Conservation (phyloP, 768 basidiomycete genomes). For the Suillus sp. region DNA sequence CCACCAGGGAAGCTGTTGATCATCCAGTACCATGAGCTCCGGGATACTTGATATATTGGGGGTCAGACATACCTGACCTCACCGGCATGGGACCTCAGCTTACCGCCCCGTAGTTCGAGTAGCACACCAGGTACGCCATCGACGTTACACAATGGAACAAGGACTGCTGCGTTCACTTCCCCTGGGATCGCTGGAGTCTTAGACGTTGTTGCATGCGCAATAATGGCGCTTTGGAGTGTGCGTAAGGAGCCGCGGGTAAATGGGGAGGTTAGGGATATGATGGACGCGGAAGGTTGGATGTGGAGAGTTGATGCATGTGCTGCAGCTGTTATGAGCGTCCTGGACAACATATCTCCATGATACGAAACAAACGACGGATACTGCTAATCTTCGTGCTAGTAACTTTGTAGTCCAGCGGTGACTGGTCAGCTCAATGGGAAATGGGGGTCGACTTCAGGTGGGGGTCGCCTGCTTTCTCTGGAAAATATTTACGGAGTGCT, state of each 20-base stretch:
- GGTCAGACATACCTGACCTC: conserved; percentile 67
- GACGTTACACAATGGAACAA: conserved; percentile 81
- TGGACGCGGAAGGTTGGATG: conserved; percentile 10
- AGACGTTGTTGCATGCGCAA: neutral
- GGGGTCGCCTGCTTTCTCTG: no score
- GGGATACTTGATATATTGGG: neutral
- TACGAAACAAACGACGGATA: neutral
- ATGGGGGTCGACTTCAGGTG: no score
- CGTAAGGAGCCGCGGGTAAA: conserved; percentile 39
- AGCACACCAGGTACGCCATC: conserved; percentile 64
- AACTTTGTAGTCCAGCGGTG: neutral
- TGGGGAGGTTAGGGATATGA: conserved; percentile 37
- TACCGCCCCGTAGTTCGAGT: conserved; percentile 68
- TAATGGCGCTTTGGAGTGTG: conserved; percentile 1
- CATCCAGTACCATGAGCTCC: neutral
- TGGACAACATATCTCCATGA: conserved; percentile 32
- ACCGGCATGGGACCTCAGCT: conserved; percentile 72
- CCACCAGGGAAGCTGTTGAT: conserved; percentile 74
- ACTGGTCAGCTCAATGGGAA: neutral
- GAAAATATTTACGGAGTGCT: no score
- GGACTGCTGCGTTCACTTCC: conserved; percentile 62
- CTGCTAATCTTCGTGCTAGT: neutral
- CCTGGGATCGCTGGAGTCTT: conserved; percentile 23
- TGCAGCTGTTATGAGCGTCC: conserved; percentile 24
- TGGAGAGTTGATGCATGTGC: conserved; percentile 13